Conservation (phyloP, 148 eudicot genomes). For the Vaccinium macrocarpon region DNA sequence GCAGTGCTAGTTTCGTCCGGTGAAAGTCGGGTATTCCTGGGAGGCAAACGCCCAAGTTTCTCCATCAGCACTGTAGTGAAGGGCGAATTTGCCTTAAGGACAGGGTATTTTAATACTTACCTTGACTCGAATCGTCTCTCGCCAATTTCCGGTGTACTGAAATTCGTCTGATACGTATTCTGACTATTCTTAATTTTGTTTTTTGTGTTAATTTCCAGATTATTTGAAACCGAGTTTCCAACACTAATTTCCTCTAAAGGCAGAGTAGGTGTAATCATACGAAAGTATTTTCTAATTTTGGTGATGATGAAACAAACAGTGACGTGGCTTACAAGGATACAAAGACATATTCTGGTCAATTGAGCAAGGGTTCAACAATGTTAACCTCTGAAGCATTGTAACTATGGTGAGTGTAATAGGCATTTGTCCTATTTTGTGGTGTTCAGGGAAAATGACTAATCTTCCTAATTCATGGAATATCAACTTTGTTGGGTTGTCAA, state of each 20-base stretch:
- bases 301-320: slow-evolving; percentile 48
- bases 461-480: background rate
- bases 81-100: no score
- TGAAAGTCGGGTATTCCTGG: no score
- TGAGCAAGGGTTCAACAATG: slow-evolving; percentile 46
- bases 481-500: background rate
- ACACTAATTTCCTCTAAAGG: slow-evolving; percentile 44
- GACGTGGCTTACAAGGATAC: slow-evolving; percentile 54
- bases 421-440: background rate
- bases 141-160: no score
- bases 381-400: slow-evolving; percentile 55
- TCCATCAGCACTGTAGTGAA: no score
- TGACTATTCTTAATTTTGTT: no score
- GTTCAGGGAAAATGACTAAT: background rate
- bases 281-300: slow-evolving; percentile 78
- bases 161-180: no score
- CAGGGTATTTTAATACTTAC: no score
- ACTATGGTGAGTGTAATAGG: slow-evolving; percentile 40
- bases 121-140: no score
- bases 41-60: no score
- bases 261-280: slow-evolving; percentile 89
- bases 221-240: no score
- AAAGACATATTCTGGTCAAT: slow-evolving; percentile 47
- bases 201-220: no score
- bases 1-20: no score